Evolutionary conservation across 768 basidiomycete genomes (phyloP), one percentile per base, ranked within the genome.

Genomic region (Megacollybia marginata): DNA sequence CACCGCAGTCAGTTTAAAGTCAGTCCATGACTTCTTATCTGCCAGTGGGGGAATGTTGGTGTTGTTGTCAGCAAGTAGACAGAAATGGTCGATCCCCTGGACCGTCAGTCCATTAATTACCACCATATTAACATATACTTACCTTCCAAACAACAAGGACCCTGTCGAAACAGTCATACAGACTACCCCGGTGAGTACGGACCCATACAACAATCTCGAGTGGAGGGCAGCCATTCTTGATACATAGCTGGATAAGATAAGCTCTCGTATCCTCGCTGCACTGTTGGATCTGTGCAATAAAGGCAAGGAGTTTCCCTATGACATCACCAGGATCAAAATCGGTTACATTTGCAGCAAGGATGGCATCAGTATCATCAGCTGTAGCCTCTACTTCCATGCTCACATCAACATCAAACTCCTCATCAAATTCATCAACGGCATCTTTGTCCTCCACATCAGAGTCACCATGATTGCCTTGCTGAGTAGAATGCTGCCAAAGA

Each of bases 251-350:
- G 1, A 20, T 20, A 15, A 56, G 42, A 42, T 52, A 54, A n/a
- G 48, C 47, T 7, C 36, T 20, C 4, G 48, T 53, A 8, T 9
- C 40, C 40, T 54, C 53, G 20, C 50, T 50, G 1, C 43, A 53
- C 13, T 44, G 47, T 6, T 50, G 33, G 2, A 58, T 38, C 50
- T 58, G 57, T 33, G 46, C 51, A 19, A 58, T 46, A 33, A 54
- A 54, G 2, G 57, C 57, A 35, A 58, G 47, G 5, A 54, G 18
- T 48, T 58, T 58, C 12, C 57, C 57, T n/a, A 58, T 11, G 2
- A 49, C 55, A 48, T 58, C 55, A 13, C 57, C 57, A 1, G 55
- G 28, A n/a, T 58, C 55, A 46, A 52, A 58, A 12, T 49, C 50
- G 0, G 52, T 48, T n/a, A 54, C 10, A 18, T 40, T 31, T 33